A percentile compares a stretch with the other conserved stretches of the same genome.
Conservation (phyloP, 1,284 basidiomycete species). For the Marasmius fiardii region DNA sequence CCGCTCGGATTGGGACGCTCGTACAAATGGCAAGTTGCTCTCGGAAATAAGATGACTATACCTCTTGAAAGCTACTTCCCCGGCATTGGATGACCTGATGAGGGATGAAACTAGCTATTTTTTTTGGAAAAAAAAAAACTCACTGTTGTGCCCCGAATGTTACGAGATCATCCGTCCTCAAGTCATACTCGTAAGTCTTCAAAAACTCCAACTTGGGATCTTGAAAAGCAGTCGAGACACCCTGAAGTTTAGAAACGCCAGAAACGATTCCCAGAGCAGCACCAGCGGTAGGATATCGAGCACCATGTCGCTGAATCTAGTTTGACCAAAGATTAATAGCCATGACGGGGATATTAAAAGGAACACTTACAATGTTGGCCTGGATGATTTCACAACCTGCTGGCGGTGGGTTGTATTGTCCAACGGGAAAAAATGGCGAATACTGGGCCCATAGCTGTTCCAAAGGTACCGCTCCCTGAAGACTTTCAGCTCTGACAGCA, state of each 20-base stretch:
- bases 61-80: conserved; percentile 43
- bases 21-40: conserved; percentile 57
- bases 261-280: conserved; percentile 43
- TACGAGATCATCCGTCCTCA: conserved; percentile 63
- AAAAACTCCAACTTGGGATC: conserved; percentile 60
- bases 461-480: neutral
- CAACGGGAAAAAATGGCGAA: conserved; percentile 53
- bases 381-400: conserved; percentile 52
- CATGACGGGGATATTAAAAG: neutral
- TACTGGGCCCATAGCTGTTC: conserved; percentile 50
- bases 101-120: conserved; percentile 7
- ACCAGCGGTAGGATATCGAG: conserved; percentile 69
- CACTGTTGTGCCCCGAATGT: conserved; percentile 71
- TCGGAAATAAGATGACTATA: conserved; percentile 47
- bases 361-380: conserved; percentile 57
- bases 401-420: conserved; percentile 45
- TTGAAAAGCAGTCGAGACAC: conserved; percentile 35
- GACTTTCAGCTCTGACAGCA: too few relatives aligned
- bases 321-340: conserved; percentile 8
- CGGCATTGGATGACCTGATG: conserved; percentile 48
- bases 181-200: conserved; percentile 51
- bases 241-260: conserved; percentile 51
- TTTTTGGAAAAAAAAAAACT: conserved; percentile 24
- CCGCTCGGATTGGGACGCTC: conserved; percentile 57
- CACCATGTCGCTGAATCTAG: conserved; percentile 84